A percentile compares a stretch with the other conserved stretches of the same genome.
These are phyloP conservation scores for Fusarium domesticum DNA, from an alignment of 2,329 filamentous ascomycete genomes.

Conservation along the genomic window DNA sequence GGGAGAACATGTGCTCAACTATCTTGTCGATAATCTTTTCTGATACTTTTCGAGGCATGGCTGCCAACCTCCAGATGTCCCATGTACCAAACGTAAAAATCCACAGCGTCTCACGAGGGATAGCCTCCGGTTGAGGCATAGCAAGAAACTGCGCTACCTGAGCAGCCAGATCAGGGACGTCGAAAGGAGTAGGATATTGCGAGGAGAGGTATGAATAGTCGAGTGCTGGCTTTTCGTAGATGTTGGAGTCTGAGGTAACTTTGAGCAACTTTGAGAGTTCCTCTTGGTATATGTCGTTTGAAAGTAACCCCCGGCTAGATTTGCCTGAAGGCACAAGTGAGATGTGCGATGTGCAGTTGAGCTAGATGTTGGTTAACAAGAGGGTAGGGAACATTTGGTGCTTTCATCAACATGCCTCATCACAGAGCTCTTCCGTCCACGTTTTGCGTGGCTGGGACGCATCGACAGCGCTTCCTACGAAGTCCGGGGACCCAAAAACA, in stretches of 20 bases:
- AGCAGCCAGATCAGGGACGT: slow-evolving; percentile 41
- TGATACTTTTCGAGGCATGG: slow-evolving; percentile 42
- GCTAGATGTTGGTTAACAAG: slow-evolving; percentile 31
- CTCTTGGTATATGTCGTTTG: slow-evolving; percentile 52
- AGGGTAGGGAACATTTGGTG: not conserved
- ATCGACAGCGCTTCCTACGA: slow-evolving; percentile 42
- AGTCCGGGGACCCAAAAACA: slow-evolving; percentile 49
- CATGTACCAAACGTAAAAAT: slow-evolving; percentile 53
- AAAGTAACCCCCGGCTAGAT: slow-evolving; percentile 49
- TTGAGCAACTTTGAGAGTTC: slow-evolving; percentile 37
- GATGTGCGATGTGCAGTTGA: slow-evolving; percentile 45
- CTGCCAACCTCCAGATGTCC: slow-evolving; percentile 53
- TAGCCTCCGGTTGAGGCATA: slow-evolving; percentile 30
- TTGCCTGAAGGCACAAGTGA: slow-evolving; percentile 45
- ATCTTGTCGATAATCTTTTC: slow-evolving; percentile 38
- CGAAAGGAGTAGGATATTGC: slow-evolving; percentile 41
- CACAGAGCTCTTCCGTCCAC: slow-evolving; percentile 50
- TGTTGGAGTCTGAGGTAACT: slow-evolving; percentile 31
- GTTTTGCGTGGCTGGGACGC: slow-evolving; percentile 25
- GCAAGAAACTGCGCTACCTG: slow-evolving; percentile 48
- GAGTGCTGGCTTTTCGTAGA: slow-evolving; percentile 34
- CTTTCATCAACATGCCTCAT: slow-evolving; percentile 36
- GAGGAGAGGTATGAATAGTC: slow-evolving; percentile 44
- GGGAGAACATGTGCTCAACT: slow-evolving; percentile 40
- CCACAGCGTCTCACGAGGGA: slow-evolving; percentile 50